Base-by-base conservation (phyloP, 257 asterid species). In the Asclepias syriaca region DNA sequence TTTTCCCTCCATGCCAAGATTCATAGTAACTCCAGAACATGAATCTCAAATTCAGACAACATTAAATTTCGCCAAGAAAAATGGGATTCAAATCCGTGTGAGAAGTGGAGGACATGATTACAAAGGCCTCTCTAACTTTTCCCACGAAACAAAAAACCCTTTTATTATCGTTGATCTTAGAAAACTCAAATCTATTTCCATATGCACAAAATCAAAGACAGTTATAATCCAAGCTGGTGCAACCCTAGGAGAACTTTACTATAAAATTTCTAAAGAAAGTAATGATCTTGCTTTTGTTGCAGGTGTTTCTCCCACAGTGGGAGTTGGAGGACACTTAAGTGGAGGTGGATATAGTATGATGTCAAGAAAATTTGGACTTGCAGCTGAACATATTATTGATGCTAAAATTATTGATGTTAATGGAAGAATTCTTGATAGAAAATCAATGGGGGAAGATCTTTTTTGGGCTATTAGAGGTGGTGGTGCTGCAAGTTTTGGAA, bases 391-490 rank as follows among this genome's bases (percentile, higher is more conserved):
- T 18, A 66, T 83, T 40, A 59, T 81, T n/a, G 86, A 85, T 72
- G 85, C 85, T 22, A 70, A 72, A 58, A 77, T 85, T 1, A 57
- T 79, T 6, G 68, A 78, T 21, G 75, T 71, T 0, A 40, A 79
- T 16, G 90, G 90, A 0, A 15, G 40, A 2, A 70, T 85, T 71
- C 84, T 77, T 6, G 83, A 82, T 29, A 70, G 85, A 27, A 68
- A 80, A 69, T 80, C 87, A 3, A 85, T 85, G 89, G 89, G 89
- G 0, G 84, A 82, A 24, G 87, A 82, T 66, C 73, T 85, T 4
- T 85, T 85, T 32, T 85, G 89, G 89, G 87, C 87, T 50, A 82
- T 82, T 12, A 70, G 87, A 14, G 87, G 89, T 15, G 89, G 89
- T 19, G 89, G 87, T 0, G 84, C 70, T 0, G 90, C 88, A 5